Evolutionary conservation across 2,329 filamentous ascomycete species (phyloP).

Genomic region (Zalaria obscura): DNA sequence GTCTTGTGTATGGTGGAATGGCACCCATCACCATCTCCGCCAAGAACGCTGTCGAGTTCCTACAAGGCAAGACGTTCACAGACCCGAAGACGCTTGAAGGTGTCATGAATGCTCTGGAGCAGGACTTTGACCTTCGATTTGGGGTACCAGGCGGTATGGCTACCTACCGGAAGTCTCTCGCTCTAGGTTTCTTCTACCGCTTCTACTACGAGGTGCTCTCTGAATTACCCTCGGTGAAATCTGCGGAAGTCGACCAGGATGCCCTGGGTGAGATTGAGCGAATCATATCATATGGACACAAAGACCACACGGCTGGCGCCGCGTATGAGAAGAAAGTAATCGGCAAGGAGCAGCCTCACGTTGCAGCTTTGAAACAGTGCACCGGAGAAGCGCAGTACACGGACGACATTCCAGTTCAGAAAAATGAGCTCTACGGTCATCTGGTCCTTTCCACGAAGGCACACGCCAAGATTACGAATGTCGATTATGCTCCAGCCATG

Average conservation of each 20-base stretch:
- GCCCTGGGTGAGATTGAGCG: slow-evolving; percentile 76
- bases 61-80: slow-evolving; percentile 66
- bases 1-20: slow-evolving; percentile 89
- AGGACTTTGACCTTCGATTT: slow-evolving; percentile 78
- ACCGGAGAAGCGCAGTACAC: slow-evolving; percentile 94
- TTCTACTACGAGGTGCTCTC: slow-evolving; percentile 85
- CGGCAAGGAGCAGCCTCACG: slow-evolving; percentile 73
- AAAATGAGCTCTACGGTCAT: slow-evolving; percentile 80
- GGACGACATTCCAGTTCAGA: slow-evolving; percentile 77
- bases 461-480: slow-evolving; percentile 67
- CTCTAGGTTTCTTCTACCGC: slow-evolving; percentile 88
- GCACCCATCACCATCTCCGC: slow-evolving; percentile 82
- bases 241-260: slow-evolving; percentile 50
- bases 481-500: slow-evolving; percentile 63
- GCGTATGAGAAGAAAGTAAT: slow-evolving; percentile 73
- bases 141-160: slow-evolving; percentile 96
- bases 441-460: slow-evolving; percentile 80
- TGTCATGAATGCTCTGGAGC: slow-evolving; percentile 75
- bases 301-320: slow-evolving; percentile 60
- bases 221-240: slow-evolving; percentile 33
- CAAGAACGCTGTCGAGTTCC: slow-evolving; percentile 58
- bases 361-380: slow-evolving; percentile 84
- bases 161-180: slow-evolving; percentile 81
- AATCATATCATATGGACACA: slow-evolving; percentile 63
- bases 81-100: slow-evolving; percentile 77